Conservation (phyloP, 352 stramenopile genomes). For the Pythium folliculosum region DNA sequence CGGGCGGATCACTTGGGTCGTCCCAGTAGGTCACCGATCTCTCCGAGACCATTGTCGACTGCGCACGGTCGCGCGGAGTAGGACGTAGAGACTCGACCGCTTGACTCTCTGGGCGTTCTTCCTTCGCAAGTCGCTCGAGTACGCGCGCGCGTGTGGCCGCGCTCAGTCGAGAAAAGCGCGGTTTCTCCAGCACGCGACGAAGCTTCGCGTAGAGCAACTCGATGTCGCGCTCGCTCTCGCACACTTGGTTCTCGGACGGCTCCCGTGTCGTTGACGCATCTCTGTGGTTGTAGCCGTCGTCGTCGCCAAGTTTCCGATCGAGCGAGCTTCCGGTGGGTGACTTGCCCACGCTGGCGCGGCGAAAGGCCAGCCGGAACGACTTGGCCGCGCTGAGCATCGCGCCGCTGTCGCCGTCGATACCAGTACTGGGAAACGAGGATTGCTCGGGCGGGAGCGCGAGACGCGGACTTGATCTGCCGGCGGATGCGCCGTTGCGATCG, state of each 20-base stretch:
- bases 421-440: background rate
- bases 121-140: constrained; percentile 14
- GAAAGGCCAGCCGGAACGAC: constrained; percentile 22
- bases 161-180: constrained; percentile 6
- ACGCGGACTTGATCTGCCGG: background rate
- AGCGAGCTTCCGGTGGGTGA: too few relatives aligned
- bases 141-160: background rate
- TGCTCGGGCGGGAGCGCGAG: background rate
- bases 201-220: constrained; percentile 22
- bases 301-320: constrained; percentile 1
- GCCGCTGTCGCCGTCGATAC: background rate
- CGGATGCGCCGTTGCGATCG: background rate
- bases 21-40: constrained; percentile 21
- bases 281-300: background rate
- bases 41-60: constrained; percentile 5
- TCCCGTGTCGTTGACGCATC: background rate
- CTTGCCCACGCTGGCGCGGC: constrained; percentile 19
- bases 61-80: background rate
- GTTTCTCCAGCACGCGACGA: constrained; percentile 3
- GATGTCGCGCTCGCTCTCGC: constrained; percentile 11
- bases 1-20: background rate
- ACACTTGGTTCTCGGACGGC: constrained; percentile 18
- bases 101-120: background rate
- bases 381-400: constrained; percentile 26
- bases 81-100: background rate